Base-by-base conservation (phyloP, 2,329 filamentous ascomycete genomes). In the Microcyclospora pomicola region DNA sequence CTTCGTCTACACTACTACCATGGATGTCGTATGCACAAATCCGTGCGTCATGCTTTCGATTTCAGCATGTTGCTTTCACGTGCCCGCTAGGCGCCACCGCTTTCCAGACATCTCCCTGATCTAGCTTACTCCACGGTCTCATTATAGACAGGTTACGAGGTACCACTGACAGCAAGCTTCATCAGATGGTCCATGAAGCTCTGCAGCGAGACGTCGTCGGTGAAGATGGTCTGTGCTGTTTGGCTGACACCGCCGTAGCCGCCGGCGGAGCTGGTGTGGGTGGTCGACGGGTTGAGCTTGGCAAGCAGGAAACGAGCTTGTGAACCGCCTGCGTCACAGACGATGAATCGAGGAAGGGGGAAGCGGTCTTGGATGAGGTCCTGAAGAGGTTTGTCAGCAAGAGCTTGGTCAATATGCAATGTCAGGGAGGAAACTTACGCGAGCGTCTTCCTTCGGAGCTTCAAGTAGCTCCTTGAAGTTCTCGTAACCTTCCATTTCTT, bases 101-200 rank as follows among this genome's bases (percentile, higher is more conserved):
- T 24, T 24, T 24, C 19, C 4, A 24, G 19, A 24, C 19, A 4
- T 24, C 19, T 4, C 7, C 19, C 19, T 7, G 5, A 24, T 24
- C 19, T 24, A 7, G 19, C 19, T 4, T 24, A 7, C 19, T 24
- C 7, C 19, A 7, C 7, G 7, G 5, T 24, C 19, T 24, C 19
- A 24, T 24, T 24, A 24, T 7, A 24, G 19, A 24, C 19, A 24
- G 5, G 7, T 24, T 24, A 24, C 7, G 19, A 24, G 9, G 56
- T 60, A n/a, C 58, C 58, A 38, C 58, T 60, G 27, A 60, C 58
- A 35, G 58, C 58, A 37, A 60, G 46, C 84, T 98, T 98, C 91
- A 98, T 98, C 59, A 98, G 68, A 65, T 96, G 87, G 55, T 98
- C 91, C 91, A 98, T 98, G 59, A 98, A 98, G 1, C 88, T 96